Conservation (phyloP, 164 flowering plant genomes). For the Umbellularia californica region DNA sequence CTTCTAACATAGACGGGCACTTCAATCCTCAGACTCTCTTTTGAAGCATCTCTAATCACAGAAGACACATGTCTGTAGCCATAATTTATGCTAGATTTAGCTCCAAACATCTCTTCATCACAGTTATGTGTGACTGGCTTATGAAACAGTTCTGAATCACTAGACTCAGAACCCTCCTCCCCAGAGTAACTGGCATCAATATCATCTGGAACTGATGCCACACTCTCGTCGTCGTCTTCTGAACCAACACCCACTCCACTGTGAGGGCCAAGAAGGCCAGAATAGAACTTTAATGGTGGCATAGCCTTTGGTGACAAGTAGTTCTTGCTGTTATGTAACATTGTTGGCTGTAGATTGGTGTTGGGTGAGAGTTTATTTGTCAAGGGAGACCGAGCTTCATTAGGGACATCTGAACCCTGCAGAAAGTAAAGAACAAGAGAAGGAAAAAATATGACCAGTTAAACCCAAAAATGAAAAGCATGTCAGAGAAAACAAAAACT, state of each 20-base stretch:
- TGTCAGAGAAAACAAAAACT: no score
- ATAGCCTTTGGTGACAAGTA: conserved; percentile 32
- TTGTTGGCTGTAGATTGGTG: conserved; percentile 38
- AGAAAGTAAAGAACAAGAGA: neutral
- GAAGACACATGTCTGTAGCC: conserved; percentile 14
- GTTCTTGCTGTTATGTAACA: conserved; percentile 16
- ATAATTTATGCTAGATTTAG: conserved; percentile 9
- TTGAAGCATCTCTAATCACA: conserved; percentile 40
- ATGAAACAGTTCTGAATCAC: conserved; percentile 24
- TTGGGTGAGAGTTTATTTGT: conserved; percentile 29
- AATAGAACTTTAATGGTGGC: conserved; percentile 67
- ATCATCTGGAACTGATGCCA: conserved; percentile 53
- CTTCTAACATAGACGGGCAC: conserved; percentile 37
- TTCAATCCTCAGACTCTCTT: conserved; percentile 48
- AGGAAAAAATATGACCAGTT: neutral
- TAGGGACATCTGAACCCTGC: conserved; percentile 46
- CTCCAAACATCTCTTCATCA: conserved; percentile 30
- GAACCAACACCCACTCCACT: conserved; percentile 20
- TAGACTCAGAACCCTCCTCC: conserved; percentile 30
- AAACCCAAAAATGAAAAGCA: neutral
- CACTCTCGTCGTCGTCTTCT: conserved; percentile 44
- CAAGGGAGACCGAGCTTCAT: conserved; percentile 40
- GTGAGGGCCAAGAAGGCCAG: conserved; percentile 43
- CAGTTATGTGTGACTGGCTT: conserved; percentile 13
- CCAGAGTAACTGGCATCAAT: conserved; percentile 29